Base-by-base conservation (phyloP, 1,284 basidiomycete species). In the Puccinia triticina region DNA sequence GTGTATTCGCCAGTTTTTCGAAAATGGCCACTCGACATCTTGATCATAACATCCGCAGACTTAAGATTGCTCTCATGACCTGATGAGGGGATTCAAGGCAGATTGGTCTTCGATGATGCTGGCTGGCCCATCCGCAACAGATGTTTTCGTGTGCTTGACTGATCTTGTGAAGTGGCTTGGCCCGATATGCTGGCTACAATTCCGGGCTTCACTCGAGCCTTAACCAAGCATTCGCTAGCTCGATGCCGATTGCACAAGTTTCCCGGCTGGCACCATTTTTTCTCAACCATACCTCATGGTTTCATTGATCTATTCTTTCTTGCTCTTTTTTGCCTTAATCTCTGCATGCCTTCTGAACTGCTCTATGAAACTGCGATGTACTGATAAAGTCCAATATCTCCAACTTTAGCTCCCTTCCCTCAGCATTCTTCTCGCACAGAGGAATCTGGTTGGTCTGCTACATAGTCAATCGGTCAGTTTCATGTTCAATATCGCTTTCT, bases 221-320 rank as follows among this genome's bases (percentile, higher is more conserved):
- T 53, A 26, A 21, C 18, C 50, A 53, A 53, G 46, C 69, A 72
- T 72, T 72, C 40, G 46, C 69, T 53, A 72, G 69, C 46, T 46
- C 32, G 71, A 73, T 73, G 71, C 50, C 71, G 50, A 73, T 73
- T 73, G 43, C 32, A 34, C 50, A 73, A 55, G 71, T 73, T 73
- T 73, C 71, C 50, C 71, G 32, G 32, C 71, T 73, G 71, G 71
- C 48, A 55, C 50, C 48, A 55, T 57, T 12, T 57, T 26, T 55
- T 48, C 50, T 55, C 32, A 55, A 55, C 34, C 71, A 73, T 73
- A 53, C 71, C 71, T 34, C 50, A 34, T 46, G 16, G 50, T 57
- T 37, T 23, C 50, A 34, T 10, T 66, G 7, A 55, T 57, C 29
- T 23, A 12, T 57, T 40, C 37, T 23, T 53, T 5, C n/a, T 37